phyloP scores from a whole-genome alignment of 2,329 filamentous ascomycete species.

The Aspergillus pseudoglaucus region DNA sequence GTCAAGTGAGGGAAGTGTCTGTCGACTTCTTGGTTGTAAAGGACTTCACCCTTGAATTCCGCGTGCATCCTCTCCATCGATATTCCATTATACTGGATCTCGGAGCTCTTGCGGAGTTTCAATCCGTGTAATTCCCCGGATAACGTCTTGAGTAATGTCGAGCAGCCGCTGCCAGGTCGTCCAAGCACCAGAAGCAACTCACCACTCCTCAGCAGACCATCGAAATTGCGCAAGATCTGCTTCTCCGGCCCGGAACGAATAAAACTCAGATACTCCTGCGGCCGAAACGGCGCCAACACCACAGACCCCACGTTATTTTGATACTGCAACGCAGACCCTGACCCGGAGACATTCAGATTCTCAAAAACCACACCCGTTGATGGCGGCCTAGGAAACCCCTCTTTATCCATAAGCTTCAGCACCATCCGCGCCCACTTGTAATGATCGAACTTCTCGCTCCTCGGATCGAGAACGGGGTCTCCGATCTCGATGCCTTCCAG shows the following conservation, averaged over 20 bases:
- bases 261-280: constrained; percentile 47
- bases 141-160: constrained; percentile 77
- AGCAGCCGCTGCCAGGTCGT: constrained; percentile 51
- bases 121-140: constrained; percentile 77
- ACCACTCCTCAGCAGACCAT: constrained; percentile 47
- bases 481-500: constrained; percentile 35
- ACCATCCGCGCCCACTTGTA: constrained; percentile 48
- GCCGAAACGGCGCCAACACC: constrained; percentile 51
- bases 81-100: constrained; percentile 69
- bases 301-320: constrained; percentile 61
- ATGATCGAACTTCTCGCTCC: constrained; percentile 47
- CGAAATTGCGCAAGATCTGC: constrained; percentile 50
- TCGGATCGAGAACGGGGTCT: constrained; percentile 49
- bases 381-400: constrained; percentile 47
- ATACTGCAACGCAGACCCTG: constrained; percentile 60
- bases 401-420: constrained; percentile 46
- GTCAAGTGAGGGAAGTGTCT: constrained; percentile 53
- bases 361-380: constrained; percentile 58
- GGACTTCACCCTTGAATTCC: constrained; percentile 37
- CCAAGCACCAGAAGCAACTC: constrained; percentile 39
- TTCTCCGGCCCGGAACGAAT: constrained; percentile 45
- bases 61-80: constrained; percentile 67
- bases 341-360: constrained; percentile 60
- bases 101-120: constrained; percentile 60
- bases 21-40: constrained; percentile 38